phyloP scores from a whole-genome alignment of 345 rosid species.

The Eucalyptus albens region DNA sequence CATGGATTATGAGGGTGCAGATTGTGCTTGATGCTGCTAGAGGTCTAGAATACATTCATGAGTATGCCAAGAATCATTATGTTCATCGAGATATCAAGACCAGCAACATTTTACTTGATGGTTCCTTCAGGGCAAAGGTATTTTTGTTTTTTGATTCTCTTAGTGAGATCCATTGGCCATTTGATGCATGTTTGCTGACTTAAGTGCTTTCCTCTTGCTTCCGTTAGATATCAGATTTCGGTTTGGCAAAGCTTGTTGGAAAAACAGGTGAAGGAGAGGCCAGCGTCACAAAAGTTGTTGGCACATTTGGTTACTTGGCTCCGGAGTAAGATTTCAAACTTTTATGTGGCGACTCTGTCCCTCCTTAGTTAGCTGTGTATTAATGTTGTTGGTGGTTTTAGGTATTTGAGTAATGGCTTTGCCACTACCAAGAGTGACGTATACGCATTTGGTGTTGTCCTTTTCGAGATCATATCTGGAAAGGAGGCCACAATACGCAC shows the following conservation, averaged over 20 bases:
- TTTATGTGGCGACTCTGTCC: background rate
- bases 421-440: slow-evolving; percentile 90
- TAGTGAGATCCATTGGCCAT: background rate
- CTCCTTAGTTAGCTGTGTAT: background rate
- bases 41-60: slow-evolving; percentile 95
- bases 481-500: slow-evolving; percentile 72
- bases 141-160: background rate
- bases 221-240: slow-evolving; percentile 85
- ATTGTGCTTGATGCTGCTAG: slow-evolving; percentile 90
- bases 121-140: slow-evolving; percentile 87
- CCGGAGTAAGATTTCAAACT: slow-evolving; percentile 61
- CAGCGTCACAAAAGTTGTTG: slow-evolving; percentile 85
- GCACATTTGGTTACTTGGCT: slow-evolving; percentile 91
- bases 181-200: background rate
- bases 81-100: slow-evolving; percentile 97
- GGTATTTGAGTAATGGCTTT: slow-evolving; percentile 81
- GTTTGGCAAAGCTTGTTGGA: slow-evolving; percentile 85
- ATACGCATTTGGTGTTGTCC: slow-evolving; percentile 94
- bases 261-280: slow-evolving; percentile 72
- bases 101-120: slow-evolving; percentile 83
- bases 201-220: background rate
- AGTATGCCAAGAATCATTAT: slow-evolving; percentile 88
- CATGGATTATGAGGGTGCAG: slow-evolving; percentile 90
- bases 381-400: background rate
- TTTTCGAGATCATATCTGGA: slow-evolving; percentile 83